Evolutionary conservation across 192 early-diverging fungal species (phyloP).

Genomic region (Rhizoclosmatium globosum): DNA sequence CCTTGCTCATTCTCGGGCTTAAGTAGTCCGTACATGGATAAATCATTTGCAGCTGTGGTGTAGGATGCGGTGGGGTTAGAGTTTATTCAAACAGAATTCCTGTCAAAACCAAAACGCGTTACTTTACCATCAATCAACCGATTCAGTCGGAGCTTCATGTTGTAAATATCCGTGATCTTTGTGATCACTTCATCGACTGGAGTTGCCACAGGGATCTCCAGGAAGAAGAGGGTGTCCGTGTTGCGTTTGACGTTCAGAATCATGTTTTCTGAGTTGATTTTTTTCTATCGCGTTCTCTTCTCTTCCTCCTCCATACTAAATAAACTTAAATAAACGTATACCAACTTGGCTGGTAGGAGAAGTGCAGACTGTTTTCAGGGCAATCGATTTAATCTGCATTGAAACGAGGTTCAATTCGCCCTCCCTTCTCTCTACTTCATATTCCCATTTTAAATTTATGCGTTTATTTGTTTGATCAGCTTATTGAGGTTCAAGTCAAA

Average conservation of each 20-base stretch:
- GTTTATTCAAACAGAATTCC: background rate
- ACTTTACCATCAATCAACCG: slow-evolving; percentile 52
- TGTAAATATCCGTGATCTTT: slow-evolving; percentile 45
- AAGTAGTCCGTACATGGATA: slow-evolving; percentile 57
- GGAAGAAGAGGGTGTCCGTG: slow-evolving; percentile 38
- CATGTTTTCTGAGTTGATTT: slow-evolving; percentile 17
- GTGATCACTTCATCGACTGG: slow-evolving; percentile 23
- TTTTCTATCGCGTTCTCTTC: slow-evolving; percentile 11
- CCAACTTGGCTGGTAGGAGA: no score
- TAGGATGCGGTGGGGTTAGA: background rate
- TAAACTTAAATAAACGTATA: no score
- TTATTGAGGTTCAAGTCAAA: slow-evolving; percentile 86
- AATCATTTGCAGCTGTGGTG: slow-evolving; percentile 54
- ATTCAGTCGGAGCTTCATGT: slow-evolving; percentile 45
- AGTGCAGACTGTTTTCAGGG: no score
- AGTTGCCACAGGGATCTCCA: slow-evolving; percentile 19
- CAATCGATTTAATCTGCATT: background rate
- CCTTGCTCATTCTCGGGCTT: slow-evolving; percentile 65
- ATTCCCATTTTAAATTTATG: background rate
- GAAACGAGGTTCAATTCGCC: background rate
- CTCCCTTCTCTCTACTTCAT: background rate
- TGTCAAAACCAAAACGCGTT: no score
- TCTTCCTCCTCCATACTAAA: no score
- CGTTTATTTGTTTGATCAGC: slow-evolving; percentile 61
- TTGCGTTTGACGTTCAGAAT: slow-evolving; percentile 39